Percentiles rank a stretch among this genome's conserved stretches.
These are phyloP conservation scores for Babesia gibsoni DNA, from an alignment of 169 alveolate species.

Conservation along the genomic window DNA sequence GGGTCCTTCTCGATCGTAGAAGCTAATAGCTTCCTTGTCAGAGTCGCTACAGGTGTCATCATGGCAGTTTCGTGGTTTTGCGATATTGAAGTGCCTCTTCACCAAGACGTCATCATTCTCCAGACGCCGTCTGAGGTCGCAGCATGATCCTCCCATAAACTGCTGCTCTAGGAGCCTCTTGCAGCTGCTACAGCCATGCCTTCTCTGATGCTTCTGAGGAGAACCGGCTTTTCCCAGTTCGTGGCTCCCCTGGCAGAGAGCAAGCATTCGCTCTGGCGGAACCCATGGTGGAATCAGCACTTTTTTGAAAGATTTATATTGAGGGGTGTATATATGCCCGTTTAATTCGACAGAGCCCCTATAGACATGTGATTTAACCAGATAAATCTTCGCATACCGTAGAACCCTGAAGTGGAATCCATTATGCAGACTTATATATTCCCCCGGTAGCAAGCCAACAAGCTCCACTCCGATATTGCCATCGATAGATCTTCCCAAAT, in stretches of 20 bases:
- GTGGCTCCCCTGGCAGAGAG: constrained; percentile 32
- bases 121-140: constrained; percentile 3
- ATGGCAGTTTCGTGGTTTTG: neutral
- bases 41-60: neutral
- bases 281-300: constrained; percentile 46
- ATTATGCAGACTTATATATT: constrained; percentile 21
- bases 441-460: constrained; percentile 44
- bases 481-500: neutral
- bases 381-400: constrained; percentile 13
- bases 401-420: constrained; percentile 48
- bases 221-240: neutral
- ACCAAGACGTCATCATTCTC: neutral
- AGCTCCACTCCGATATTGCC: constrained; percentile 2
- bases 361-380: neutral
- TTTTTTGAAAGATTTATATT: constrained; percentile 7
- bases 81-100: constrained; percentile 11
- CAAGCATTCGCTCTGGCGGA: constrained; percentile 57
- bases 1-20: neutral
- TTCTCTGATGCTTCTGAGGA: neutral
- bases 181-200: constrained; percentile 1
- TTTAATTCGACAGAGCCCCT: constrained; percentile 49
- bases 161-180: constrained; percentile 3
- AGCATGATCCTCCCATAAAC: constrained; percentile 49
- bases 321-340: constrained; percentile 45
- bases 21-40: neutral